Evolutionary conservation across 139 green algal species (phyloP).

Genomic region (Coelastrella sp.): DNA sequence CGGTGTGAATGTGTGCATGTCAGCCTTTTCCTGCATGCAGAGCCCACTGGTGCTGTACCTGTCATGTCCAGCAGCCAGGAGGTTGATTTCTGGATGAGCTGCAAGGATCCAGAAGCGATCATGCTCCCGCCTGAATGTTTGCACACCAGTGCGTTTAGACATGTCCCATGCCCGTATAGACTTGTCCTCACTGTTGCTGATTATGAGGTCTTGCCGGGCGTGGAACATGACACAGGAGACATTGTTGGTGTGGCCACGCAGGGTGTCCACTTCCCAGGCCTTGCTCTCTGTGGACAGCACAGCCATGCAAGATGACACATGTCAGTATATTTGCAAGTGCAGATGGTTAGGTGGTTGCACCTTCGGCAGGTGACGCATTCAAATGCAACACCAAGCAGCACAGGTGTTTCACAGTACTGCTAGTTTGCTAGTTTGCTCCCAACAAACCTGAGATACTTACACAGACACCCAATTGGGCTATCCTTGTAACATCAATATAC

Average conservation of each 20-base stretch:
- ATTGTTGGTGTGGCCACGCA: slow-evolving; percentile 99
- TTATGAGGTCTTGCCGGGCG: slow-evolving; percentile 97
- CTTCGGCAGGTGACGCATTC: too few relatives aligned
- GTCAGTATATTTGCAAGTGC: neutral
- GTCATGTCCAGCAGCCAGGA: slow-evolving; percentile 98
- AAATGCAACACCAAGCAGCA: too few relatives aligned
- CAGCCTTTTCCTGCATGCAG: too few relatives aligned
- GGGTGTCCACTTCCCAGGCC: slow-evolving; percentile 99
- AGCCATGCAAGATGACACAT: neutral
- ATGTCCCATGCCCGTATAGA: slow-evolving; percentile 99
- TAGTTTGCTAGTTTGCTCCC: neutral
- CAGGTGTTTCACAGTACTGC: too few relatives aligned
- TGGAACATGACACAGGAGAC: slow-evolving; percentile 99
- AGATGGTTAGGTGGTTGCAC: too few relatives aligned
- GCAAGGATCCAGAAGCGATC: slow-evolving; percentile 98
- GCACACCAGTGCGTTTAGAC: slow-evolving; percentile 96
- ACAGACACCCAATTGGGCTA: neutral
- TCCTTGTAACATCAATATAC: neutral
- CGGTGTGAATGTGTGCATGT: too few relatives aligned
- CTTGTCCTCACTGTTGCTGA: slow-evolving; percentile 99
- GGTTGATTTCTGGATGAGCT: slow-evolving; percentile 98
- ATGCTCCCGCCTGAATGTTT: slow-evolving; percentile 96
- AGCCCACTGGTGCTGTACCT: slow-evolving; percentile 71
- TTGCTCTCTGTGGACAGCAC: slow-evolving; percentile 90
- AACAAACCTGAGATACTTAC: neutral